Conservation (phyloP, 2,329 filamentous ascomycete species). For the Coniochaeta pulveracea region DNA sequence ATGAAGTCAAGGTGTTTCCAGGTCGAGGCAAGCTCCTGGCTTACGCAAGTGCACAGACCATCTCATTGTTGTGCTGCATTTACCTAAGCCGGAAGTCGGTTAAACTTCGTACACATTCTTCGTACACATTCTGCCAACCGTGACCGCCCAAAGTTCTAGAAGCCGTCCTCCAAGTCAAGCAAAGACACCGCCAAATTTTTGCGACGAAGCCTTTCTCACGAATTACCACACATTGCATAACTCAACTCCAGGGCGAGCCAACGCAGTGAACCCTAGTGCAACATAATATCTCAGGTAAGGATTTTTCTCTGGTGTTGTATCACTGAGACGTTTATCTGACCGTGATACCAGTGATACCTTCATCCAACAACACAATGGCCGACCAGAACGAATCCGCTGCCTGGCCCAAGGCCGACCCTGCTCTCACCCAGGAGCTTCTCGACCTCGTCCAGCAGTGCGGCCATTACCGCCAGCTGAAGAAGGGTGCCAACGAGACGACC, state of each 20-base stretch:
- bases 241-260: constrained; percentile 15
- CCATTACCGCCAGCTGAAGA: constrained; percentile 70
- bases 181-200: background rate
- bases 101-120: too few species aligned
- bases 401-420: constrained; percentile 63
- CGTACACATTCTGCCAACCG: too few species aligned
- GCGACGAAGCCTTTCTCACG: constrained; percentile 7
- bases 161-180: background rate
- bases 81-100: constrained; percentile 12
- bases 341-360: background rate
- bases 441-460: constrained; percentile 66
- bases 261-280: constrained; percentile 17
- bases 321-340: too few species aligned
- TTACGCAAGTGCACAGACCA: background rate
- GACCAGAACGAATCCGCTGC: constrained; percentile 28
- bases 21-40: constrained; percentile 7
- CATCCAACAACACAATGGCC: constrained; percentile 12
- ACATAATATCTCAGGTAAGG: too few species aligned
- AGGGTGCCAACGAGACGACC: constrained; percentile 56
- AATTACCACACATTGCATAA: constrained; percentile 5
- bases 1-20: constrained; percentile 19
- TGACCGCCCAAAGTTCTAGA: too few species aligned
- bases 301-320: too few species aligned
- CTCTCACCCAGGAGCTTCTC: constrained; percentile 58
- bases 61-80: constrained; percentile 3